Percentiles rank a stretch among this genome's conserved stretches.
Evolutionary conservation across 1,284 basidiomycete species (phyloP).

Genomic region (Cyathus pygmaeus): DNA sequence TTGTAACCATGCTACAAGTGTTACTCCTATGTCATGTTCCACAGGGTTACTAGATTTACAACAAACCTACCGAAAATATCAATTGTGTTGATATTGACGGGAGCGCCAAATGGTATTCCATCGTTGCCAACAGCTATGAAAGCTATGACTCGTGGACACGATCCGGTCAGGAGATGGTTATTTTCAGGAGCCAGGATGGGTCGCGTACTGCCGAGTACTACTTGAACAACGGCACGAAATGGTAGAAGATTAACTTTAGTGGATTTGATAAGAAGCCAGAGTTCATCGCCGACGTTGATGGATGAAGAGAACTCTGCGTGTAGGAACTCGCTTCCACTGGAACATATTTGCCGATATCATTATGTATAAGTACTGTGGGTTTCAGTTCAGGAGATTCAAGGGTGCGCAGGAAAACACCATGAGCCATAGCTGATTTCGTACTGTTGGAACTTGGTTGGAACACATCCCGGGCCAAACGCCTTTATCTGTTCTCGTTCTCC

Average conservation of each 20-base stretch:
- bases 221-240: not conserved
- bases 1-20: not conserved
- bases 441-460: too few relatives aligned
- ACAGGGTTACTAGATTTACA: not conserved
- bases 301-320: too few relatives aligned
- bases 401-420: too few relatives aligned
- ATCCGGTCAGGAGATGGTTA: not conserved
- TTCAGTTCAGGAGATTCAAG: too few relatives aligned
- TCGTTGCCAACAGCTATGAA: not conserved
- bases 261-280: not conserved
- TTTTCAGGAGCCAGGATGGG: not conserved
- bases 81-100: not conserved
- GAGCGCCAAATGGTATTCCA: not conserved
- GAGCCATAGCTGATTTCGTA: too few relatives aligned
- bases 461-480: too few relatives aligned
- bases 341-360: too few relatives aligned
- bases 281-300: not conserved
- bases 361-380: too few relatives aligned
- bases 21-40: not conserved
- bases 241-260: not conserved
- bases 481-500: too few relatives aligned
- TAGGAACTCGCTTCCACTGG: too few relatives aligned
- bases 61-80: not conserved
- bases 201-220: not conserved
- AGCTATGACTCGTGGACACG: not conserved